Conservation (phyloP, 768 basidiomycete genomes). For the Daedaleopsis sinensis region DNA sequence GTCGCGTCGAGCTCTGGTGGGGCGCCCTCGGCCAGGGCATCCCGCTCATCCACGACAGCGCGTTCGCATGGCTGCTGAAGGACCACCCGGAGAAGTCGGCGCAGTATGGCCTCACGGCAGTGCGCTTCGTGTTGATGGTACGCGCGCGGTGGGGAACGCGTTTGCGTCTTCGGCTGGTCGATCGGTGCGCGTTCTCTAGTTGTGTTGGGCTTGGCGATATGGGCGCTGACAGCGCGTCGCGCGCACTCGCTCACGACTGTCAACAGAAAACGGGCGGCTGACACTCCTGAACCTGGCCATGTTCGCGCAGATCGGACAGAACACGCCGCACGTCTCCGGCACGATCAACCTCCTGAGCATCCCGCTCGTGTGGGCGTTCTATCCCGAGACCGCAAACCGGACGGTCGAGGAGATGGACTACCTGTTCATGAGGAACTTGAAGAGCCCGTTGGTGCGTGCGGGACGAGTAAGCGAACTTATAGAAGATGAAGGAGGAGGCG, state of each 20-base stretch:
- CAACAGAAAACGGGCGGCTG: slow-evolving; percentile 44
- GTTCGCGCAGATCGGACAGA: slow-evolving; percentile 45
- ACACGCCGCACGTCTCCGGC: slow-evolving; percentile 48
- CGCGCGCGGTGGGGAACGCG: too few relatives aligned
- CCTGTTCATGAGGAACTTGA: slow-evolving; percentile 46
- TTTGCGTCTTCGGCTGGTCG: too few relatives aligned
- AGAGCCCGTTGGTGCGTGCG: slow-evolving; percentile 47
- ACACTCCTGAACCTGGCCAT: slow-evolving; percentile 48
- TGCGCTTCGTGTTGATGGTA: too few relatives aligned
- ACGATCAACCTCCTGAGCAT: slow-evolving; percentile 46
- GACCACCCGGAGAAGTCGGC: slow-evolving; percentile 42
- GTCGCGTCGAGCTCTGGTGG: too few relatives aligned
- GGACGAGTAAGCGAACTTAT: too few relatives aligned
- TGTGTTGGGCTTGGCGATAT: too few relatives aligned
- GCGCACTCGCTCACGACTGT: too few relatives aligned
- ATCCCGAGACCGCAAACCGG: slow-evolving; percentile 48
- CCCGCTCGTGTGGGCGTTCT: slow-evolving; percentile 48
- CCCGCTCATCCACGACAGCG: too few relatives aligned
- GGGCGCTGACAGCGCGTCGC: too few relatives aligned
- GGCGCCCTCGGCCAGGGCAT: too few relatives aligned
- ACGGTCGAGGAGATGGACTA: slow-evolving; percentile 50
- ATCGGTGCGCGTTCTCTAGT: too few relatives aligned
- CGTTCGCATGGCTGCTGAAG: slow-evolving; percentile 44
- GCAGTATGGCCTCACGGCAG: slow-evolving; percentile 22
- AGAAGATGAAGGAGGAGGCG: too few relatives aligned